Percentiles rank a stretch among this genome's conserved stretches.
These are phyloP conservation scores for Dactylonectria macrodidyma DNA, from an alignment of 2,329 filamentous ascomycete species.

Conservation along the genomic window DNA sequence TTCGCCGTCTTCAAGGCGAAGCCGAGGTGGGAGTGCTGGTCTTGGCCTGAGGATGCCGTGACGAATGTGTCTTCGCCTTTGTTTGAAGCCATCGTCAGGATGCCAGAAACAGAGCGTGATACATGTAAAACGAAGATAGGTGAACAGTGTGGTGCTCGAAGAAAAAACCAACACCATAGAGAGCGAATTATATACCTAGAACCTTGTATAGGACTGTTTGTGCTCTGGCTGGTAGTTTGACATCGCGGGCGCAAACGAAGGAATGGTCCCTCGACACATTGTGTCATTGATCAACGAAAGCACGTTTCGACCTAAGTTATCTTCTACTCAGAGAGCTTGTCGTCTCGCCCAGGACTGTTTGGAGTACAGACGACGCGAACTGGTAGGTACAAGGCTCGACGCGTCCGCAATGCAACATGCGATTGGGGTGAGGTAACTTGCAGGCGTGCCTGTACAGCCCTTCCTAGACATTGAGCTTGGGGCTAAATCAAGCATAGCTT, in stretches of 20 bases:
- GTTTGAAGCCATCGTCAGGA: constrained; percentile 3
- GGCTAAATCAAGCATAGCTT: background rate
- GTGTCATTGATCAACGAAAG: background rate
- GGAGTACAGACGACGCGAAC: background rate
- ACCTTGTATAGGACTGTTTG: background rate
- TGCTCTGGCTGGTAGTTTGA: background rate
- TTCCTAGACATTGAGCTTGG: background rate
- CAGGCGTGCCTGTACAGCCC: background rate
- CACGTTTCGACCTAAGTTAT: background rate
- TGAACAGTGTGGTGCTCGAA: background rate
- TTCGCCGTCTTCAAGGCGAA: constrained; percentile 13
- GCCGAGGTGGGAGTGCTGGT: background rate
- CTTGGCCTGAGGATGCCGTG: background rate
- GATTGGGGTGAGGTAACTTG: background rate
- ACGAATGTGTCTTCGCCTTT: background rate
- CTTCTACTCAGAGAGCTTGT: background rate
- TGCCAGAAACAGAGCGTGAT: background rate
- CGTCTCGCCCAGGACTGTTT: background rate
- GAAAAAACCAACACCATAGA: background rate
- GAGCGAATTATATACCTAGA: background rate
- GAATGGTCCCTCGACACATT: background rate
- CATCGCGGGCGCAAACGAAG: background rate
- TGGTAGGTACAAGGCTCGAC: background rate
- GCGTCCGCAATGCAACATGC: background rate
- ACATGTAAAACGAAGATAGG: background rate